Base-by-base conservation (phyloP, 2,329 filamentous ascomycete genomes). In the Diaporthe australafricana region DNA sequence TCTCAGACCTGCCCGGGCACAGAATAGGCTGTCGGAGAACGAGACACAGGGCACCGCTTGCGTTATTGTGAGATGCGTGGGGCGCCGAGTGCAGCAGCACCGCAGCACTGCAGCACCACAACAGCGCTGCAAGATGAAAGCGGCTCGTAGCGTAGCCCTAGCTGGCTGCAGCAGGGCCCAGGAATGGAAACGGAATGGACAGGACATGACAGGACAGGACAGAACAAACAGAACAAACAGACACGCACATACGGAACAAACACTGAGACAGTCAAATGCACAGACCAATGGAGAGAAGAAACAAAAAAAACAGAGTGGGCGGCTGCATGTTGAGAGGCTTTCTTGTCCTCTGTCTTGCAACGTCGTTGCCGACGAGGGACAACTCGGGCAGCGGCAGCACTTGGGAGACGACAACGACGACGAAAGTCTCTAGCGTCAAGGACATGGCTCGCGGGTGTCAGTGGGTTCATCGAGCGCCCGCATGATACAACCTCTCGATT, bases 351-450 rank as follows among this genome's bases (percentile, higher is more conserved):
- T 20, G 35, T 32, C 63, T 53, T 16, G 27, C 48, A 35, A 32
- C 50, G 63, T 67, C 52, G 52, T 48, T 48, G 66, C 40, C 52
- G 52, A 48, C 22, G 2, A 57, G 40, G 52, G 52, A 57, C 66
- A 38, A 45, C 4, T 11, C 65, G 50, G 65, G 20, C 38, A 20
- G 30, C 25, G n/a, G 32, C 50, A 56, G 48, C 48, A 67, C 50
- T 55, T 67, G 48, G 63, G 48, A 55, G n/a, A 6, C 25, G n/a
- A n/a, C 48, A 22, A 12, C 32, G 27, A 55, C 52, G 20, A 55
- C 12, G 5, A 48, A 5, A 6, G 48, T 52, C 22, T 5, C 48
- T 14, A 30, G 48, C 30, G 27, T 52, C 50, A 20, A 30, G 50
- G 27, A 53, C 50, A n/a, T 53, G 17, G 50, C 50, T 32, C 50